A percentile compares a stretch with the other conserved stretches of the same genome.
phyloP scores from a whole-genome alignment of 345 rosid species.

The Populus nigra region DNA sequence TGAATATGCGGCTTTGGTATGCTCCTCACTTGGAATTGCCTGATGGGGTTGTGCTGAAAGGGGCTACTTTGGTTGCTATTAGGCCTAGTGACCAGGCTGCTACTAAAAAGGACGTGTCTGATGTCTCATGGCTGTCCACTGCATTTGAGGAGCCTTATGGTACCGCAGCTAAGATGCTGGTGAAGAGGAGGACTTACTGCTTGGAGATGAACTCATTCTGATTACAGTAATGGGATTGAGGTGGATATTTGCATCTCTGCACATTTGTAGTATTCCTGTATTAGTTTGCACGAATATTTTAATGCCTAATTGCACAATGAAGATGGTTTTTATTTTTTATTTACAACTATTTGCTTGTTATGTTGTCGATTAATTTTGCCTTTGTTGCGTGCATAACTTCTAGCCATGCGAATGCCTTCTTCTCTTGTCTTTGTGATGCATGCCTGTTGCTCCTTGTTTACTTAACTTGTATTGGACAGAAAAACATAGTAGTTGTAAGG shows the following conservation, averaged over 20 bases:
- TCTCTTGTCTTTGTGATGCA: neutral
- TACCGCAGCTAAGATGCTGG: slow-evolving; percentile 82
- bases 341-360: neutral
- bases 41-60: slow-evolving; percentile 72
- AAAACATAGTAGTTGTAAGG: neutral
- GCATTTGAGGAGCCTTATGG: slow-evolving; percentile 88
- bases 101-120: slow-evolving; percentile 60
- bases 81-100: slow-evolving; percentile 71
- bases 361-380: neutral
- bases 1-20: slow-evolving; percentile 96
- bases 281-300: neutral
- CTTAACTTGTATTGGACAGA: neutral
- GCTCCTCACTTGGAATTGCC: slow-evolving; percentile 82
- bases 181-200: slow-evolving; percentile 87
- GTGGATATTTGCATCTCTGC: slow-evolving; percentile 19
- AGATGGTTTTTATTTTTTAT: neutral
- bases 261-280: neutral
- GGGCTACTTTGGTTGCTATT: slow-evolving; percentile 93
- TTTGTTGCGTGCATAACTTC: neutral
- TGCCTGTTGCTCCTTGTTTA: neutral
- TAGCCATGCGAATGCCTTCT: neutral
- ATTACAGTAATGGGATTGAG: slow-evolving; percentile 20
- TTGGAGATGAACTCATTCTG: slow-evolving; percentile 98
- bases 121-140: slow-evolving; percentile 70
- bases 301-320: neutral